Evolutionary conservation across 2,329 filamentous ascomycete species (phyloP).

Genomic region (Aureobasidium vineae): DNA sequence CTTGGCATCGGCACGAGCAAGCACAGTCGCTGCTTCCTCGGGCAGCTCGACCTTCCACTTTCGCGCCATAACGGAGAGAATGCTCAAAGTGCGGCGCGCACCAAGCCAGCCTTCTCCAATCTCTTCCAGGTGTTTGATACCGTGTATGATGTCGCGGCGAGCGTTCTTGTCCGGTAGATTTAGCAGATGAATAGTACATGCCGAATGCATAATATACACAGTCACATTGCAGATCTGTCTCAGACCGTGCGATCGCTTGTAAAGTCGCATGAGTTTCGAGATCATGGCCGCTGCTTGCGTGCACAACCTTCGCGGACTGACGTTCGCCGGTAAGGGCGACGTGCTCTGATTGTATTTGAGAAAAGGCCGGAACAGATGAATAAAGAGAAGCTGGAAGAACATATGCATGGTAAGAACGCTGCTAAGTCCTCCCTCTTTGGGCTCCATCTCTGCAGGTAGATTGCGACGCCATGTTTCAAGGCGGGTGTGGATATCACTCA

Average conservation of each 20-base stretch:
- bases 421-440: conserved; percentile 83
- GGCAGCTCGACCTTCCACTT: conserved; percentile 89
- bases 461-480: conserved; percentile 86
- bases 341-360: conserved; percentile 80
- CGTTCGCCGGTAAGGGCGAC: conserved; percentile 80
- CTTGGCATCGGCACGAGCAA: conserved; percentile 75
- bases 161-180: conserved; percentile 93
- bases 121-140: conserved; percentile 87
- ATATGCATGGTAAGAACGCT: conserved; percentile 86
- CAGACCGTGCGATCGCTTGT: conserved; percentile 87
- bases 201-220: conserved; percentile 92
- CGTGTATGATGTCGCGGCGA: conserved; percentile 83
- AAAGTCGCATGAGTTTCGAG: conserved; percentile 89
- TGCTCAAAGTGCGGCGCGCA: conserved; percentile 77
- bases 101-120: conserved; percentile 95
- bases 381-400: conserved; percentile 95
- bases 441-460: conserved; percentile 80
- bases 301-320: conserved; percentile 87
- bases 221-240: conserved; percentile 95
- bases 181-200: conserved; percentile 90
- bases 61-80: conserved; percentile 78
- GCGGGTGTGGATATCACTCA: conserved; percentile 86
- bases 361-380: conserved; percentile 93
- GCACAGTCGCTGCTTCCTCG: conserved; percentile 72
- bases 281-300: conserved; percentile 86